These are phyloP conservation scores for Oenanthe javanica DNA, from an alignment of 140 eudicot genomes.

Conservation along the genomic window DNA sequence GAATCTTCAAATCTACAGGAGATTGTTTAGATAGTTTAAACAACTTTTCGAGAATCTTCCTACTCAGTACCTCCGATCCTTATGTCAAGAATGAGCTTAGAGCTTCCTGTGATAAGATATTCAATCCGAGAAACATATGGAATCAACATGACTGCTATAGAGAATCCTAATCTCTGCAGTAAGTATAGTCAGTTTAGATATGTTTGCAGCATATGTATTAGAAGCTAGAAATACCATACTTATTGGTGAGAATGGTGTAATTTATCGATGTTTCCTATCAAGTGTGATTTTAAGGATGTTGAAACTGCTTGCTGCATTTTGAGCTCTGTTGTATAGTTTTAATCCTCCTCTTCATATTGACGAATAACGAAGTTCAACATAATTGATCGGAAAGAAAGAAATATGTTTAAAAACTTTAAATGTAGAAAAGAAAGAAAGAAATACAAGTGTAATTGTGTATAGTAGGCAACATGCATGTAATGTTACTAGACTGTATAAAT, in stretches of 20 bases:
- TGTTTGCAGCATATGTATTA: neutral
- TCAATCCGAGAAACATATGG: slow-evolving; percentile 28
- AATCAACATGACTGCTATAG: slow-evolving; percentile 27
- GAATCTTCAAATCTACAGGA: slow-evolving; percentile 15
- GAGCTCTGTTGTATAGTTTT: slow-evolving; percentile 21
- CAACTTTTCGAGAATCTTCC: slow-evolving; percentile 18
- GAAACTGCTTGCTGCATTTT: slow-evolving; percentile 42
- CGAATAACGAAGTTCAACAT: neutral
- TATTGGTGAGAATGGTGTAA: neutral
- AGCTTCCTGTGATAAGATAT: slow-evolving; percentile 31
- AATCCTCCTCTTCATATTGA: slow-evolving; percentile 13
- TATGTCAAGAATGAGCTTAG: slow-evolving; percentile 16
- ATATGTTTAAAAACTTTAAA: no score
- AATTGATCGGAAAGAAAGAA: no score
- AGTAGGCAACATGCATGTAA: neutral
- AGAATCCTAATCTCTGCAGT: slow-evolving; percentile 22
- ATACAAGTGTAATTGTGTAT: neutral
- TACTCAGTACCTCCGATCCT: neutral
- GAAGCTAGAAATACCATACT: neutral
- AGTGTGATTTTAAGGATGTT: slow-evolving; percentile 19
- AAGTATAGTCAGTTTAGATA: slow-evolving; percentile 11
- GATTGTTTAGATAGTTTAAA: slow-evolving; percentile 30
- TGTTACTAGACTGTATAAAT: neutral
- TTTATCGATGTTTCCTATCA: neutral
- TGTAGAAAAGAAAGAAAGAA: no score